Evolutionary conservation across 371 early-diverging fungal genomes (phyloP).

Genomic region (Mortierella sp.): DNA sequence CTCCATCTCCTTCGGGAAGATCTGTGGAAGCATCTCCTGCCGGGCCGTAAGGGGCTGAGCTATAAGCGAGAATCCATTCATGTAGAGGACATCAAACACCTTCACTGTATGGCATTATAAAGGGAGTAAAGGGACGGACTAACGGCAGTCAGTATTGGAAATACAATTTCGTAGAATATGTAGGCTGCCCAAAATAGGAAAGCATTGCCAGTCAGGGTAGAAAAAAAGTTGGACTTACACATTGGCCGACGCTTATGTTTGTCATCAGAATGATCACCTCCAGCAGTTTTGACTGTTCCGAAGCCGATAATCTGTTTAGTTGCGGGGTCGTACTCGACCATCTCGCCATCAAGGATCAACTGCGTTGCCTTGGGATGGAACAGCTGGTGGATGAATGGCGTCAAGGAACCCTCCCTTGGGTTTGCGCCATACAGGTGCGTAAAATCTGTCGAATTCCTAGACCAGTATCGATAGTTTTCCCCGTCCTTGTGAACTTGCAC

Average conservation of each 20-base stretch:
- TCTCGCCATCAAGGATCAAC: slow-evolving; percentile 80
- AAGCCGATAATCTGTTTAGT: slow-evolving; percentile 69
- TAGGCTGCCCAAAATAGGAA: too few relatives aligned
- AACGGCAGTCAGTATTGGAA: too few relatives aligned
- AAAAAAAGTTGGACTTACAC: too few relatives aligned
- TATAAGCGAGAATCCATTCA: slow-evolving; percentile 69
- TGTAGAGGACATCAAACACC: slow-evolving; percentile 79
- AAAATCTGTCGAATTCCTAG: slow-evolving; percentile 73
- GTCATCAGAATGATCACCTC: slow-evolving; percentile 58
- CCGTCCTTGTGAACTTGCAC: slow-evolving; percentile 75
- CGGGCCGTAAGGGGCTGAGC: slow-evolving; percentile 67
- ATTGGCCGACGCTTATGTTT: slow-evolving; percentile 60
- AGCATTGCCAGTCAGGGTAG: too few relatives aligned
- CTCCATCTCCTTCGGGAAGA: slow-evolving; percentile 60
- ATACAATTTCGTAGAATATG: neutral
- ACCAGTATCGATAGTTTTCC: slow-evolving; percentile 66
- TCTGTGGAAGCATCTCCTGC: slow-evolving; percentile 57
- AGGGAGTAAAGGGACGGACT: too few relatives aligned
- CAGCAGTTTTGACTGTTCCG: slow-evolving; percentile 79
- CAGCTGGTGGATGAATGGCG: slow-evolving; percentile 58
- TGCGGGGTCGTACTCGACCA: slow-evolving; percentile 75
- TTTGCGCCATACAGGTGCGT: slow-evolving; percentile 71
- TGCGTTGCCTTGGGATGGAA: slow-evolving; percentile 57
- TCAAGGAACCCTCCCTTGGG: slow-evolving; percentile 61
- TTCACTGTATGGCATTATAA: slow-evolving; percentile 61